Percentiles rank a stretch among this genome's conserved stretches.
phyloP scores from a whole-genome alignment of 2,329 filamentous ascomycete species.

The Penicillium sp. region DNA sequence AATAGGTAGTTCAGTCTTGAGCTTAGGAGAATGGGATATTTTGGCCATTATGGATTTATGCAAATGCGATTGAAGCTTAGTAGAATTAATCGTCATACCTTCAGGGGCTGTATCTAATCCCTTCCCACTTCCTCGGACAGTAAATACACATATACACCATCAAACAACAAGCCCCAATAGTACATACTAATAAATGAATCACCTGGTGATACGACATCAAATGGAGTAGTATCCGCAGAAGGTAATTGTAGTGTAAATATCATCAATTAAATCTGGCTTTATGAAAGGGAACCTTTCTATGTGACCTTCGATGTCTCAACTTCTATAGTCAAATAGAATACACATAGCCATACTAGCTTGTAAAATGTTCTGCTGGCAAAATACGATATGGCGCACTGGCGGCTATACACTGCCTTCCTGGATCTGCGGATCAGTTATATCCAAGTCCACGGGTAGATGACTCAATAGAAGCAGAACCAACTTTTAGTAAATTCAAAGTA shows the following conservation, averaged over 20 bases:
- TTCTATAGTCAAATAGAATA: no score
- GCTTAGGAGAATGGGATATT: not conserved
- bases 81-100: not conserved
- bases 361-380: no score
- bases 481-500: not conserved
- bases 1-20: not conserved
- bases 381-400: no score
- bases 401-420: no score
- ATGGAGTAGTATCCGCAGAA: not conserved
- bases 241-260: not conserved
- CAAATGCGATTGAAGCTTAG: accelerated
- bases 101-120: not conserved
- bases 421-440: no score
- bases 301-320: no score
- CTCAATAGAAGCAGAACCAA: not conserved
- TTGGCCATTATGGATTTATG: not conserved
- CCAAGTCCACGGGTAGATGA: no score
- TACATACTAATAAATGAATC: not conserved
- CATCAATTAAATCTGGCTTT: not conserved
- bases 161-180: not conserved
- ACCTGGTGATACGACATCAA: not conserved
- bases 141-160: not conserved
- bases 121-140: not conserved
- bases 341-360: no score
- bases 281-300: no score